Evolutionary conservation across 2,329 filamentous ascomycete genomes (phyloP).

Genomic region (Neofusicoccum cordaticola): DNA sequence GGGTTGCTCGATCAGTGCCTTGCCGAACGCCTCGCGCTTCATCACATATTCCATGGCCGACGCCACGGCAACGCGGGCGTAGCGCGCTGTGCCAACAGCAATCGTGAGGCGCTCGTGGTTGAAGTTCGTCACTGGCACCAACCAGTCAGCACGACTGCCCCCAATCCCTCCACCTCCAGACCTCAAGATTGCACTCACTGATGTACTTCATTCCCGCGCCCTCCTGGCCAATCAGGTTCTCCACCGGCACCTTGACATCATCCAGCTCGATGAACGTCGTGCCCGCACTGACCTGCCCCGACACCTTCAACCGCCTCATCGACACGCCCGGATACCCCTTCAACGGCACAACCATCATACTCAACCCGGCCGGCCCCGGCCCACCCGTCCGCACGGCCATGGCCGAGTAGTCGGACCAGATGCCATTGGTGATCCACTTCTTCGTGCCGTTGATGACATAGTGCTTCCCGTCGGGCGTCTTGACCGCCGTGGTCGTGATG

Average conservation of each 20-base stretch:
- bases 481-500: constrained; percentile 65
- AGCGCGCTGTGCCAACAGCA: constrained; percentile 61
- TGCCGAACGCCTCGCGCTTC: constrained; percentile 66
- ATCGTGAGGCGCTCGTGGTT: constrained; percentile 73
- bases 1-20: constrained; percentile 69
- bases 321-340: constrained; percentile 64
- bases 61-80: constrained; percentile 59
- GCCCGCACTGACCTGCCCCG: constrained; percentile 62
- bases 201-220: constrained; percentile 71
- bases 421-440: constrained; percentile 77
- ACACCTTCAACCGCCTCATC: constrained; percentile 66
- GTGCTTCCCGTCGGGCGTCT: constrained; percentile 60
- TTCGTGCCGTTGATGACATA: constrained; percentile 74
- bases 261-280: constrained; percentile 76
- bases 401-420: constrained; percentile 65
- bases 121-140: constrained; percentile 62
- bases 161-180: constrained; percentile 7
- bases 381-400: constrained; percentile 75
- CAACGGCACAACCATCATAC: constrained; percentile 68
- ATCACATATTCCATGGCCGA: constrained; percentile 62
- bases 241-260: constrained; percentile 68
- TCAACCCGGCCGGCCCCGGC: constrained; percentile 61
- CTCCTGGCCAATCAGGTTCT: constrained; percentile 68
- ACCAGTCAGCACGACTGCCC: background rate
- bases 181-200: constrained; percentile 30